Percentiles rank a stretch among this genome's conserved stretches.
These are phyloP conservation scores for Oxyria digyna DNA, from an alignment of 148 eudicot genomes.

Conservation along the genomic window DNA sequence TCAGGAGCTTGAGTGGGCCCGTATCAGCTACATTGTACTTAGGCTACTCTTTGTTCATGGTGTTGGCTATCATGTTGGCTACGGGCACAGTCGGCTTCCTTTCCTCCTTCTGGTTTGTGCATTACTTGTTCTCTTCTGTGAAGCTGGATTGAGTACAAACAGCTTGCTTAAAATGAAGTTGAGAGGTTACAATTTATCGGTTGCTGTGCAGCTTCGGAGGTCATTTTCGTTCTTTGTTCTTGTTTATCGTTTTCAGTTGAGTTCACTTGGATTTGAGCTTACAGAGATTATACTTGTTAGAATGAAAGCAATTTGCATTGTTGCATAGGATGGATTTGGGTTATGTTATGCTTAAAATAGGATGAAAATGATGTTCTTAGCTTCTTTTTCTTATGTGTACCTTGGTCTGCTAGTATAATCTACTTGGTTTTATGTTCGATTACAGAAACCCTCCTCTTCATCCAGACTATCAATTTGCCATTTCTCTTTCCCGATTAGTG, in stretches of 20 bases:
- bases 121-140: conserved; percentile 14
- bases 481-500: neutral
- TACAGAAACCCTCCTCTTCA: neutral
- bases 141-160: conserved; percentile 12
- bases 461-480: neutral
- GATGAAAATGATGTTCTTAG: neutral
- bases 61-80: conserved; percentile 17
- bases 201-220: neutral
- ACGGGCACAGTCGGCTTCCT: conserved; percentile 18
- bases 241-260: neutral
- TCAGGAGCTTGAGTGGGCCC: conserved; percentile 19
- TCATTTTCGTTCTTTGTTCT: neutral
- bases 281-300: neutral
- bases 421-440: neutral
- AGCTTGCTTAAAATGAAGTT: neutral
- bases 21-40: conserved; percentile 16
- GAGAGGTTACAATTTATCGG: neutral
- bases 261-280: neutral
- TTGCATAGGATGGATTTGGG: neutral
- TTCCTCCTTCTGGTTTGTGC: conserved; percentile 19
- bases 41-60: conserved; percentile 19
- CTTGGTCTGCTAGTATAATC: neutral
- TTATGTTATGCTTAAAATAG: neutral
- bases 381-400: neutral
- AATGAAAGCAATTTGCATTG: neutral